phyloP scores from a whole-genome alignment of 495 filamentous ascomycete species.

The Lichina pygmaea region DNA sequence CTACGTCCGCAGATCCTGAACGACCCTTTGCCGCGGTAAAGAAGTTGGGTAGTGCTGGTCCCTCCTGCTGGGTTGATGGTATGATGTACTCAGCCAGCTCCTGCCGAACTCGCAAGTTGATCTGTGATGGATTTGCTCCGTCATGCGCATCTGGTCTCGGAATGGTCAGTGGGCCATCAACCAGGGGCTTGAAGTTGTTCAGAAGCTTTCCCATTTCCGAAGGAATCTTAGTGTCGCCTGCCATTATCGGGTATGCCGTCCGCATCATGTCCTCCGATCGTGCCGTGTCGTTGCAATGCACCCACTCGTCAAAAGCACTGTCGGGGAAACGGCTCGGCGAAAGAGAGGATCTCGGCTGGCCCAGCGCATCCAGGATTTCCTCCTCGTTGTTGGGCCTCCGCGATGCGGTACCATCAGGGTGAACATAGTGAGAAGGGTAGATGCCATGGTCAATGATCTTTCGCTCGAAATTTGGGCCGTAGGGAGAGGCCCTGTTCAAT shows the following conservation, averaged over 20 bases:
- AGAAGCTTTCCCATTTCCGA: constrained; percentile 9
- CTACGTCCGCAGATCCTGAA: constrained; percentile 10
- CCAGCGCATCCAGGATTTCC: constrained; percentile 9
- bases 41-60: constrained; percentile 16
- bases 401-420: constrained; percentile 1
- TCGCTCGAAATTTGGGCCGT: no score
- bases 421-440: constrained; percentile 7
- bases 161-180: constrained; percentile 9
- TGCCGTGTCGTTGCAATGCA: constrained; percentile 9
- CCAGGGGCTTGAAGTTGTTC: constrained; percentile 13
- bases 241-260: constrained; percentile 12
- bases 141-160: constrained; percentile 16
- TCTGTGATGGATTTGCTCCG: constrained; percentile 10
- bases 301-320: constrained; percentile 9
- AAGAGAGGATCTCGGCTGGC: constrained; percentile 12
- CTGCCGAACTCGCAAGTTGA: constrained; percentile 6
- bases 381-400: constrained; percentile 9
- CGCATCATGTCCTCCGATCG: constrained; percentile 11
- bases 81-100: constrained; percentile 11
- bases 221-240: constrained; percentile 7
- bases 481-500: constrained; percentile 1
- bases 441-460: constrained; percentile 2
- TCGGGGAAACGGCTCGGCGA: constrained; percentile 14
- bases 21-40: constrained; percentile 7
- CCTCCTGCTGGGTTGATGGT: constrained; percentile 12